These are phyloP conservation scores for Cyclostephanos invisitatus DNA, from an alignment of 108 stramenopile genomes.

Conservation along the genomic window DNA sequence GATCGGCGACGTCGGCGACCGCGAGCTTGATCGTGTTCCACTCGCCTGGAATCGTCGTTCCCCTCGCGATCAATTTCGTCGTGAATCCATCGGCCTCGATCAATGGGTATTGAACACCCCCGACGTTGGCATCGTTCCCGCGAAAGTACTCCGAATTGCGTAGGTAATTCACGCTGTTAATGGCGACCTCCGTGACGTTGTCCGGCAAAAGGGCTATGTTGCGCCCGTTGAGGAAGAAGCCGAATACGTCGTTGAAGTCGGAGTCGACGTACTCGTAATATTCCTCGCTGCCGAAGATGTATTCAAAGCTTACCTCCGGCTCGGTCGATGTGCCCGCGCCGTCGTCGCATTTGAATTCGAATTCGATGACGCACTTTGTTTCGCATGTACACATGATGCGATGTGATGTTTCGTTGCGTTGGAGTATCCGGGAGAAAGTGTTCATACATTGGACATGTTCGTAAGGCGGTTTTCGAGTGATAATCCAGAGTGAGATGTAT, in stretches of 20 bases:
- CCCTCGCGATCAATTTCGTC: constrained; percentile 29
- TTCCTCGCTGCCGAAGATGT: constrained; percentile 46
- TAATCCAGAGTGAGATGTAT: no score
- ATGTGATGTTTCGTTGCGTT: no score
- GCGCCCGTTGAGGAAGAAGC: constrained; percentile 28
- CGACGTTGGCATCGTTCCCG: constrained; percentile 40
- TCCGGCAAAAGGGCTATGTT: constrained; percentile 34
- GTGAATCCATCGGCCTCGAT: constrained; percentile 52
- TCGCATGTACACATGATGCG: no score
- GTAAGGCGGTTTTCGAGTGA: no score
- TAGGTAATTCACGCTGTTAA: constrained; percentile 44
- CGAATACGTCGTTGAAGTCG: constrained; percentile 44
- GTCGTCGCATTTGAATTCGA: no score
- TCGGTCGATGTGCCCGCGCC: no score
- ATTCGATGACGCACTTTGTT: no score
- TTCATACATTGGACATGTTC: no score
- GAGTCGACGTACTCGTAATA: constrained; percentile 47
- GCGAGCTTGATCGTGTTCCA: constrained; percentile 44
- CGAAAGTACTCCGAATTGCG: constrained; percentile 26
- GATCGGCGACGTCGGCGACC: constrained; percentile 39
- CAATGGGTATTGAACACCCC: constrained; percentile 8
- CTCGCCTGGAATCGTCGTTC: background rate
- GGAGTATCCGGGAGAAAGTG: no score
- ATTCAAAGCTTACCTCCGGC: constrained; percentile 12
- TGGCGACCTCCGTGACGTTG: constrained; percentile 15